phyloP scores from a whole-genome alignment of 352 stramenopile species.

The Phytophthora pisi region DNA sequence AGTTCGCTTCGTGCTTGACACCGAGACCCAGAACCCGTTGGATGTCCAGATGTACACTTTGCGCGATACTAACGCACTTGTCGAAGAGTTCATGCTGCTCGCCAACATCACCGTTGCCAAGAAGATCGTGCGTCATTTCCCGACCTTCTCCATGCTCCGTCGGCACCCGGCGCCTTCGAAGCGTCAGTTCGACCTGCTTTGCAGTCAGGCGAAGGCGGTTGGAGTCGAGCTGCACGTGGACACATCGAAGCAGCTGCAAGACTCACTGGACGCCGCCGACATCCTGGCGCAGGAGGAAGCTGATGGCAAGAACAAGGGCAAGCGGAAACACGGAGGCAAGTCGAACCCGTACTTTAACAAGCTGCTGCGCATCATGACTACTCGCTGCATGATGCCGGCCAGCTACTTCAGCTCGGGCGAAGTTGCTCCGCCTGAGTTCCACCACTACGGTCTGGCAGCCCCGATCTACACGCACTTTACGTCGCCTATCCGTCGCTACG shows the following conservation, averaged over 20 bases:
- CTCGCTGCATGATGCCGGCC: conserved; percentile 98
- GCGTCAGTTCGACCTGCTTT: conserved; percentile 92
- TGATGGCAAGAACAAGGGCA: conserved; percentile 17
- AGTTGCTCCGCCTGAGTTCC: conserved; percentile 94
- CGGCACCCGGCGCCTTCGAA: conserved; percentile 95
- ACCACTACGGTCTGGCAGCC: conserved; percentile 98
- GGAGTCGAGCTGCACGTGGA: conserved; percentile 83
- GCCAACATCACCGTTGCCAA: conserved; percentile 99
- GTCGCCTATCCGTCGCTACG: conserved; percentile 98
- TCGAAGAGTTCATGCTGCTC: conserved; percentile 99
- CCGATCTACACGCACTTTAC: conserved; percentile 99
- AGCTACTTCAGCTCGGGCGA: conserved; percentile 99
- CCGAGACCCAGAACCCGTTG: conserved; percentile 98
- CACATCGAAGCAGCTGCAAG: conserved; percentile 81
- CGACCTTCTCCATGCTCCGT: conserved; percentile 95
- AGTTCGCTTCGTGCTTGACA: conserved; percentile 97
- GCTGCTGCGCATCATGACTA: conserved; percentile 96
- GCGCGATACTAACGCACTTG: conserved; percentile 94
- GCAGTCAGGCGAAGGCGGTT: conserved; percentile 79
- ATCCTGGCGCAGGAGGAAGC: conserved; percentile 38
- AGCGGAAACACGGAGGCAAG: conserved; percentile 44
- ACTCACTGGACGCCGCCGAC: conserved; percentile 82
- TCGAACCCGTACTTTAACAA: conserved; percentile 98
- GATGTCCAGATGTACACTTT: conserved; percentile 98
- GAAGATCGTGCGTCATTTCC: conserved; percentile 93